Base-by-base conservation (phyloP, 495 filamentous ascomycete genomes). In the Aspergillus indologenus region DNA sequence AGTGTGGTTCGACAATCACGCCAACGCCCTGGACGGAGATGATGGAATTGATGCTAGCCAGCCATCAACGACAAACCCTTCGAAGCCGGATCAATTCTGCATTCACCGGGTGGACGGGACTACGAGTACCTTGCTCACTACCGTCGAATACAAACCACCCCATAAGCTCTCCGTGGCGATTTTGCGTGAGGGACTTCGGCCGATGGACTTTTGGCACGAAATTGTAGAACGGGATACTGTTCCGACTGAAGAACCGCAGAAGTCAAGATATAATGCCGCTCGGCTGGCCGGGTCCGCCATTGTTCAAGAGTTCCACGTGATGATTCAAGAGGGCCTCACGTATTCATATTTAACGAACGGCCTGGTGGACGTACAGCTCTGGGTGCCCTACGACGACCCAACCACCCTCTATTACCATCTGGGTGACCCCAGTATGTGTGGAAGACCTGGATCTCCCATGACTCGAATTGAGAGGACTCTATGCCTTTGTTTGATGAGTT, bases 401-500 rank as follows among this genome's bases (percentile, higher is more conserved):
- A 40, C 45, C 44, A 77, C 63, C 1, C 57, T 79, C 1, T 73
- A 74, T 53, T 79, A 79, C 58, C 55, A 68, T 56, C 48, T 75
- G 12, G 65, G 63, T 61, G 69, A 75, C 40, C 73, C 68, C 4
- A 65, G 26, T 29, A 29, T 29, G 26, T 29, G 26, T 29, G 26
- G 9, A 29, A 29, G 26, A 29, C 26, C 26, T 29, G 26, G 26
- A 68, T 45, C 59, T 57, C 5, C 9, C 9, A 29, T 29, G 65
- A 78, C 54, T 70, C 34, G 53, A 61, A 31, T 68, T 48, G 56
- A 20, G 20, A 58, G 66, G 34, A 44, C 52, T 24, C 31, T 68
- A 15, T 64, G 59, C 23, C 46, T 59, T 19, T 66, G 61, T 52
- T 47, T 69, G 46, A 64, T 66, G 60, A 63, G 61, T 43, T 65